phyloP scores from a whole-genome alignment of 257 asterid genomes.

The Capsicum chinense region DNA sequence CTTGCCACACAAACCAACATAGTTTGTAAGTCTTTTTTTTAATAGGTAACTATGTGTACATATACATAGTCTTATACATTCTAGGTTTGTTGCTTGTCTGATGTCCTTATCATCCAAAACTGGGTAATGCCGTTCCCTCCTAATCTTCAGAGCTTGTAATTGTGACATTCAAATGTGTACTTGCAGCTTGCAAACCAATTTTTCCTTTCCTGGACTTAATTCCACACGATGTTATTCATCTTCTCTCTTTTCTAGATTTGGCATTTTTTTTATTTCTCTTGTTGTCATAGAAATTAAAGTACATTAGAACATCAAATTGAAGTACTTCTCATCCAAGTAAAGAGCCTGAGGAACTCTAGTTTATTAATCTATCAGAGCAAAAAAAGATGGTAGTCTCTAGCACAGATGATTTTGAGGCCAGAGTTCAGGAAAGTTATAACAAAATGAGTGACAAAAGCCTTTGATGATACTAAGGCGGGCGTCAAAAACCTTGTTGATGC shows the following conservation, averaged over 20 bases:
- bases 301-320: neutral
- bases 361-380: neutral
- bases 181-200: too few relatives aligned
- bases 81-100: too few relatives aligned
- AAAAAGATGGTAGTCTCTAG: constrained; percentile 1
- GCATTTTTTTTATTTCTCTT: neutral
- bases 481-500: constrained; percentile 59
- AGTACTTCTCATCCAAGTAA: neutral
- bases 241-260: too few relatives aligned
- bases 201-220: too few relatives aligned
- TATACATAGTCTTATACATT: too few relatives aligned
- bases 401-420: neutral
- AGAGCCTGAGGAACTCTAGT: neutral
- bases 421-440: neutral
- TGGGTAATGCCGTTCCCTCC: neutral
- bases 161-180: neutral
- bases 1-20: too few relatives aligned
- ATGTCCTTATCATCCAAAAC: too few relatives aligned
- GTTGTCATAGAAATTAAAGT: too few relatives aligned
- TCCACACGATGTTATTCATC: too few relatives aligned
- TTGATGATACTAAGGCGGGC: constrained; percentile 57
- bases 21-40: too few relatives aligned
- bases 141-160: neutral
- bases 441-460: constrained; percentile 46
- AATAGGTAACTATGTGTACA: too few relatives aligned